These are phyloP conservation scores for Blastomyces parvus DNA, from an alignment of 2,329 filamentous ascomycete species.

Conservation along the genomic window DNA sequence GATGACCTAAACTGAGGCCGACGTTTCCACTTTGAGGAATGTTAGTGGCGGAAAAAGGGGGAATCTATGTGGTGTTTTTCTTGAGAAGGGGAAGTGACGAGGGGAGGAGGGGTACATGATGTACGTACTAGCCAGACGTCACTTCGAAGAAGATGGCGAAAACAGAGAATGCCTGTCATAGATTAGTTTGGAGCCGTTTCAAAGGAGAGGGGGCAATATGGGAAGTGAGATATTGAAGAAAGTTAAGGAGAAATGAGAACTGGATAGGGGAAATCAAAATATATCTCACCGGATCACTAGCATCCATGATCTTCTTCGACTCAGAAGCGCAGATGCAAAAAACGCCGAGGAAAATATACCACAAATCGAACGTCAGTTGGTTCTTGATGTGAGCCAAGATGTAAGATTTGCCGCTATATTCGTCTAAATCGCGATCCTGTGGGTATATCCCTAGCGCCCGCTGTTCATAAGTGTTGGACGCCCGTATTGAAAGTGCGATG, in stretches of 20 bases:
- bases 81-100: background rate
- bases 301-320: constrained; percentile 21
- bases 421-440: constrained; percentile 16
- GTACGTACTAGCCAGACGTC: constrained; percentile 32
- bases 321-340: constrained; percentile 46
- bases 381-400: constrained; percentile 49
- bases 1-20: constrained; percentile 28
- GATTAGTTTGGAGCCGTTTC: background rate
- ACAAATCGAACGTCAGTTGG: constrained; percentile 57
- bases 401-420: constrained; percentile 30
- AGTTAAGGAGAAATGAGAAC: background rate
- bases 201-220: background rate
- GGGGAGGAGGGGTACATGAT: too few species aligned
- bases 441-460: constrained; percentile 49
- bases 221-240: background rate
- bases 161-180: constrained; percentile 13
- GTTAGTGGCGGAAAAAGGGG: background rate
- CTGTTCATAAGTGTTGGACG: constrained; percentile 60
- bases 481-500: constrained; percentile 82
- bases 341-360: constrained; percentile 53
- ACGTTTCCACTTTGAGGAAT: constrained; percentile 23
- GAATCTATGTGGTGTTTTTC: background rate
- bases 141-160: constrained; percentile 35
- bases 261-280: background rate
- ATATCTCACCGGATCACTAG: constrained; percentile 20